Evolutionary conservation across 176 grass and related monocot genomes (phyloP), one percentile per base, ranked within the genome.

Genomic region (Cenchrus americanus): DNA sequence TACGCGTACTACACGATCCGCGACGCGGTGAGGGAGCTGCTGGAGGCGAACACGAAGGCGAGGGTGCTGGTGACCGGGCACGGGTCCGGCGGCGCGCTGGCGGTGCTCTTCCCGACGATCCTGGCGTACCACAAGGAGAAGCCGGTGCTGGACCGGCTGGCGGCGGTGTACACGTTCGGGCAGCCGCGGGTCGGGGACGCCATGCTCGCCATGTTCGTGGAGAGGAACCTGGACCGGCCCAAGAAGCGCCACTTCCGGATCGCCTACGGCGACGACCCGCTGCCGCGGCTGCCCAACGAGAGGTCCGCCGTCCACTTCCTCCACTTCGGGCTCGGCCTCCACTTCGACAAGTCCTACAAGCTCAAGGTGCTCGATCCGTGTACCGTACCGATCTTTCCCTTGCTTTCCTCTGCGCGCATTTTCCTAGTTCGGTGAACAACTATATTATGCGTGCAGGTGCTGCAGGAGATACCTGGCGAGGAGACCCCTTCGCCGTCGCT

Each of bases 171-270:
- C 78, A 93, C 88, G 30, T 93, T 90, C 55, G 91, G 66, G 48
- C 91, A 93, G 91, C 91, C 91, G 24, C 78, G 79, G 62, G 88
- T 93, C 10, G 91, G 91, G 0, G 88, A 93, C 73, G 79, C 85
- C 72, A 65, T 69, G 82, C 75, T 90, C 4, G 78, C 73, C 66
- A 77, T 88, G 82, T 90, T 90, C 85, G 82, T 75, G 17, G 82
- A 88, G 85, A 55, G 75, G 62, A 66, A 86, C 82, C 66, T 93
- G 12, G 90, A 92, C 71, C 53, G 83, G 42, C 72, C 86, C n/a
- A 68, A 5, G 82, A 90, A 77, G 88, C 77, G 85, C 19, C 83
- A 93, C 68, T 85, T 85, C 52, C 42, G 91, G 68, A 23, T 90
- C 58, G 78, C 86, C 77, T 93, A 87, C 60, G 52, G 67, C 72